Base-by-base conservation (phyloP, 257 asterid genomes). In the Verbena officinalis region DNA sequence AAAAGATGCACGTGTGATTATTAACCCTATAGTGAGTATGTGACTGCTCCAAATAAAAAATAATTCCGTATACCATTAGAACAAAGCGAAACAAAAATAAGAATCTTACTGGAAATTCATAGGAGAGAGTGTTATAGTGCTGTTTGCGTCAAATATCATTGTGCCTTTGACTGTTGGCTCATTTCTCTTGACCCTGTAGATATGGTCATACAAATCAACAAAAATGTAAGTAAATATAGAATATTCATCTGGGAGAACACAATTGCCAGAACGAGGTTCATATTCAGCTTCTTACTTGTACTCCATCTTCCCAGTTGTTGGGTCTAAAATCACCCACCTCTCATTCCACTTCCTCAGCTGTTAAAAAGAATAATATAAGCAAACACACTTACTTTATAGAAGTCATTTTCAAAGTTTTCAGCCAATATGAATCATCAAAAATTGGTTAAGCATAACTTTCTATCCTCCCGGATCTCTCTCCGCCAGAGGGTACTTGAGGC, bases 321-420 rank as follows among this genome's bases (percentile, higher is more conserved):
- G 97, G 75, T 94, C 99, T 70, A 94, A 80, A 74, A 84, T 84
- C 78, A 94, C 95, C 99, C 99, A 94, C 83, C 99, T 84, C 78
- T 94, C 99, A 30, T 94, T 94, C 99, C 99, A 94, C 69, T 90
- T 94, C 77, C 90, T 79, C 68, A 94, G 85, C 99, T 94, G 84
- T 74, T 75, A 20, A 46, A 67, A 49, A 49, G 54, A 63, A 64
- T 40, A 65, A 42, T 62, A 65, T 63, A 19, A 44, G 54, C 34
- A 43, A 49, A 46, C 70, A 34, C 65, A 75, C 22, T 23, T 42
- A 42, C 38, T 73, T 52, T 40, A 21, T 40, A 58, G 53, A 57
- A 74, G 55, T 34, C 55, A 24, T 34, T 30, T 40, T 31, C 55
- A 62, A 67, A 38, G 55, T 16, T 66, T 42, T 55, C 71, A 34